A percentile compares a stretch with the other conserved stretches of the same genome.
Conservation (phyloP, 352 stramenopile species). For the Globisporangium lucens region DNA sequence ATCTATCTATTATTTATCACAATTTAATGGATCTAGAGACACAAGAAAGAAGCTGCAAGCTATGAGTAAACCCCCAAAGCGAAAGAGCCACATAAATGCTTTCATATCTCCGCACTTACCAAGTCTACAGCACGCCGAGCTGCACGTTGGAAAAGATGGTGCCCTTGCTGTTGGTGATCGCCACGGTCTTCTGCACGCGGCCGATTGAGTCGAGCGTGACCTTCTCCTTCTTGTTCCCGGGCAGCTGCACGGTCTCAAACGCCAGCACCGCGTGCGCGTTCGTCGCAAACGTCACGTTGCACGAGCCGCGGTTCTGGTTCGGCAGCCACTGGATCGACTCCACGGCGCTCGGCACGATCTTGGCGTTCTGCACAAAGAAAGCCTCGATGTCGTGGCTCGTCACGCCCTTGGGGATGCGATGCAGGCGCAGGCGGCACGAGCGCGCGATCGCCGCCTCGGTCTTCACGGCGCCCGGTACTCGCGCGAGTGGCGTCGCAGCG, state of each 20-base stretch:
- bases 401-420: conserved; percentile 70
- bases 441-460: conserved; percentile 42
- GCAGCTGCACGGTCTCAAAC: conserved; percentile 47
- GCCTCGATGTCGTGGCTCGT: conserved; percentile 63
- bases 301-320: conserved; percentile 65
- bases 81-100: not conserved
- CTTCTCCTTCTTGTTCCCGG: conserved; percentile 33
- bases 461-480: not conserved
- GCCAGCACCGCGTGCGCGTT: conserved; percentile 61
- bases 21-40: conserved; percentile 5
- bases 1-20: conserved; percentile 23
- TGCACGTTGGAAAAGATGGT: conserved; percentile 71
- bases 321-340: conserved; percentile 64
- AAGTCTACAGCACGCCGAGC: conserved; percentile 37
- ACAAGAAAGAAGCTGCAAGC: not conserved
- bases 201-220: conserved; percentile 59
- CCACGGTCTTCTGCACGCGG: conserved; percentile 65
- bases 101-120: not conserved
- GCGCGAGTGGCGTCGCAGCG: not conserved
- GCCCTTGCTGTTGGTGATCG: conserved; percentile 50
- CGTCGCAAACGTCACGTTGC: conserved; percentile 65
- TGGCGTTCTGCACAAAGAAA: conserved; percentile 59
- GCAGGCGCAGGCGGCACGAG: conserved; percentile 65
- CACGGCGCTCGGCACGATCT: conserved; percentile 61
- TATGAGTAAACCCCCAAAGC: not conserved